Evolutionary conservation across 805 yeast species (phyloP).

Genomic region (Starmerella powellii): DNA sequence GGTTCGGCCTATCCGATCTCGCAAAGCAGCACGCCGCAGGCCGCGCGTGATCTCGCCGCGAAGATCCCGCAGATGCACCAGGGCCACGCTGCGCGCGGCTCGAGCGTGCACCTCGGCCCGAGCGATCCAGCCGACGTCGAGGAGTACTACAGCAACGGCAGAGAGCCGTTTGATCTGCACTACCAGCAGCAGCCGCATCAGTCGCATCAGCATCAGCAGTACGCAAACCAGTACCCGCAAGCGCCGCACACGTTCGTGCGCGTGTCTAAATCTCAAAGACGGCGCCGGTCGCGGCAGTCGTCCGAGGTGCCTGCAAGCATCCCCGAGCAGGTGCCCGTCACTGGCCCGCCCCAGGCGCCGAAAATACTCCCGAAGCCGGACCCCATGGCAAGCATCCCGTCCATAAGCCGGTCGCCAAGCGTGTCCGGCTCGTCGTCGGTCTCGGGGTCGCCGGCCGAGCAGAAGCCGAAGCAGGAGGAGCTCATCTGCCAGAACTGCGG

Average conservation of each 20-base stretch:
- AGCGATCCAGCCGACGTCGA: too few species aligned
- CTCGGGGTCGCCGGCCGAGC: background rate
- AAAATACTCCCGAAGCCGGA: background rate
- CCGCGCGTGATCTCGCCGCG: background rate
- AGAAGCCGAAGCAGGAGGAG: slow-evolving; percentile 6
- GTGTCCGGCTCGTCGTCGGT: background rate
- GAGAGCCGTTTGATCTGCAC: too few species aligned
- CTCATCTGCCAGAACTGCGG: slow-evolving; percentile 70
- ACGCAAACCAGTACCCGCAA: too few species aligned
- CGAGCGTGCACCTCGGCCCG: too few species aligned
- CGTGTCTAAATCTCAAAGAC: too few species aligned
- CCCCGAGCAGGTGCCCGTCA: background rate
- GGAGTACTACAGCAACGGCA: too few species aligned
- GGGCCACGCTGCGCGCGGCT: too few species aligned
- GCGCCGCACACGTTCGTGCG: too few species aligned
- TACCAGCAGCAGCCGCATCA: too few species aligned
- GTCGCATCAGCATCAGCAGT: too few species aligned
- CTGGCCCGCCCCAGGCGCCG: background rate
- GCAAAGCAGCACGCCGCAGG: background rate
- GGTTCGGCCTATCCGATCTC: background rate
- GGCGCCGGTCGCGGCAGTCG: background rate
- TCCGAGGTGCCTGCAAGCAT: background rate
- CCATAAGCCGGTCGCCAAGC: background rate
- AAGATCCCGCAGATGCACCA: too few species aligned
- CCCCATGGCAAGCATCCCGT: background rate